Percentiles rank a stretch among this genome's conserved stretches.
phyloP scores from a whole-genome alignment of 1,284 basidiomycete species.

The Melampsora larici-populina region DNA sequence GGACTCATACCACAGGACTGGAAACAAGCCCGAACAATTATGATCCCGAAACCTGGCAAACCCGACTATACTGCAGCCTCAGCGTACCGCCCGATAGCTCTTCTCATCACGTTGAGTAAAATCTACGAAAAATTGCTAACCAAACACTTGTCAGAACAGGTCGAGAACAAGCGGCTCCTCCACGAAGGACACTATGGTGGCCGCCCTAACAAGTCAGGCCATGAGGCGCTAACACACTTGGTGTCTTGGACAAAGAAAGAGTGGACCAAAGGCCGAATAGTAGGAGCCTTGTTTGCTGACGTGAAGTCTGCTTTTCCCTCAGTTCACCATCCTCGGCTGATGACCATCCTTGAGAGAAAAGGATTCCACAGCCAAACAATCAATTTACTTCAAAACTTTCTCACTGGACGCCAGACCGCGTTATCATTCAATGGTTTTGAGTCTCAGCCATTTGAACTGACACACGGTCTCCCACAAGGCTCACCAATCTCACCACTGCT shows the following conservation, averaged over 20 bases:
- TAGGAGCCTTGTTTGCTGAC: not conserved
- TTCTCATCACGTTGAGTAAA: too few species aligned
- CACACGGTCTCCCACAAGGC: too few species aligned
- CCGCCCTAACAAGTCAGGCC: too few species aligned
- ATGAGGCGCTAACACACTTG: not conserved
- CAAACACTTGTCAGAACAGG: too few species aligned
- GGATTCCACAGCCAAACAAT: not conserved
- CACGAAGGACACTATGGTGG: too few species aligned
- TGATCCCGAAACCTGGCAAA: constrained; percentile 9
- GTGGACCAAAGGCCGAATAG: not conserved
- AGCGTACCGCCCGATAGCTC: constrained; percentile 16
- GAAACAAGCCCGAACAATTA: constrained; percentile 3
- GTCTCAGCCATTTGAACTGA: not conserved
- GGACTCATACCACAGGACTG: not conserved
- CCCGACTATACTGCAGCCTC: not conserved
- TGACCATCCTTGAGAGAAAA: not conserved
- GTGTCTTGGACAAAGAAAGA: not conserved
- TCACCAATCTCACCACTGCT: not conserved
- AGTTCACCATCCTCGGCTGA: not conserved
- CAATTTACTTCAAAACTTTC: not conserved
- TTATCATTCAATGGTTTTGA: not conserved
- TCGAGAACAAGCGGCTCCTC: too few species aligned
- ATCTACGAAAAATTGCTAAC: too few species aligned
- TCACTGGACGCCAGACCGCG: not conserved
- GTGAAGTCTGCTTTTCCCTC: not conserved